Evolutionary conservation across 768 basidiomycete species (phyloP), one percentile per base, ranked within the genome.

Genomic region (Leccinum barrowsii): DNA sequence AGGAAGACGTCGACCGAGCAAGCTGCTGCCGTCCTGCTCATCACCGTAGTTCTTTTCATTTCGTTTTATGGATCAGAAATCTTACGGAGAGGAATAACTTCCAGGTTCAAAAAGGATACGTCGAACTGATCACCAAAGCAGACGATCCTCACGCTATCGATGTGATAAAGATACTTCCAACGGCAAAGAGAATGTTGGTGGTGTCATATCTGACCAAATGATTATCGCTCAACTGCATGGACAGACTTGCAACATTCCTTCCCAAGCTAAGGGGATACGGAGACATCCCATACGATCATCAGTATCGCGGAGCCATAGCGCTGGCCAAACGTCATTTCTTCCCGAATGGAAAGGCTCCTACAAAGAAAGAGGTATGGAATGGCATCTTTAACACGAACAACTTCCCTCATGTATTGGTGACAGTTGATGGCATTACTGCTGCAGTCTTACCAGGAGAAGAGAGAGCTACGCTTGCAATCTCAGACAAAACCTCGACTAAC

Each of bases 221-320:
- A 30, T 46, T 44, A 34, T 47, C 1, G 24, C 50, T 64, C 15
- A 59, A 52, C 32, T 24, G 5, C 7, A 7, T 42, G 44, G 19
- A 57, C 52, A 71, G 70, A 56, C 66, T 72, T 15, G 60, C 66
- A 10, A 51, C 63, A 5, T 70, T 72, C 44, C 64, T 71, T 53
- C 70, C 68, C 1, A 72, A 72, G 37, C 42, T 71, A 28, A 63
- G 68, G 49, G 70, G 68, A 30, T 72, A 68, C 13, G 70, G 68
- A 7, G 58, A 72, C 35, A 60, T 72, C 2, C 64, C 68, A 7
- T 70, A 70, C 12, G 62, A 64, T 13, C 55, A 61, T 48, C 62
- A 72, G 48, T 71, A 71, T 34, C 68, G 64, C 35, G 70, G 66
- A 7, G 65, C 68, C 4, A 61, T 72, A 8, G 70, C 70, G 3